Percentiles rank a stretch among this genome's conserved stretches.
Conservation (phyloP, 495 filamentous ascomycete species). For the Penicillium cinerascens region DNA sequence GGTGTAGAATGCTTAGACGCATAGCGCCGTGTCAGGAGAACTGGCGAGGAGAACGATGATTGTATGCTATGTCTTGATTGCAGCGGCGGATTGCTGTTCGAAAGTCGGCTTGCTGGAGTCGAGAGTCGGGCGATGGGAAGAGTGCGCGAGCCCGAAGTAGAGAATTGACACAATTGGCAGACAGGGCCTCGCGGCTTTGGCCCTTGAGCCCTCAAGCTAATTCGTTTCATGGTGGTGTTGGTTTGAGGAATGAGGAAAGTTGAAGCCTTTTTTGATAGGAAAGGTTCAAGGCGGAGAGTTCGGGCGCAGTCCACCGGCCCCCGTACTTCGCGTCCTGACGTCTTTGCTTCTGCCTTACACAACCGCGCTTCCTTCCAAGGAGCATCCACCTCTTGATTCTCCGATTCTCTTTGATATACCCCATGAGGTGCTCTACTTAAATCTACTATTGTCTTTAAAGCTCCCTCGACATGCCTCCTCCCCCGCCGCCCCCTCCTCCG, state of each 20-base stretch:
- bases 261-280: constrained; percentile 21
- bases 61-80: constrained; percentile 8
- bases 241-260: constrained; percentile 2
- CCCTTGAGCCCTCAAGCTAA: constrained; percentile 27
- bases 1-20: constrained; percentile 10
- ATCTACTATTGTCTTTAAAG: constrained; percentile 5
- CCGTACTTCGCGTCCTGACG: constrained; percentile 26
- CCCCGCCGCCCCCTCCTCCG: constrained; percentile 69
- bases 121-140: constrained; percentile 12
- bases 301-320: constrained; percentile 23
- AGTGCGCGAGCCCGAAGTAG: constrained; percentile 23
- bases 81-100: constrained; percentile 14
- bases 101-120: constrained; percentile 4
- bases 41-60: background rate
- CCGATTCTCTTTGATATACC: constrained; percentile 5
- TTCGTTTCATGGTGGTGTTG: constrained; percentile 30
- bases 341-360: constrained; percentile 27
- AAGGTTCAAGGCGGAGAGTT: constrained; percentile 26
- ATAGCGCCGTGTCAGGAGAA: constrained; percentile 6
- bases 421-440: constrained; percentile 3
- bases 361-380: constrained; percentile 17
- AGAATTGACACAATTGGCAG: constrained; percentile 41
- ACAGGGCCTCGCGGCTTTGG: constrained; percentile 22
- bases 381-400: constrained; percentile 11
- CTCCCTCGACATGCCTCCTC: constrained; percentile 54